A percentile compares a stretch with the other conserved stretches of the same genome.
phyloP scores from a whole-genome alignment of 2,329 filamentous ascomycete genomes.

The Fonsecaea pedrosoi region DNA sequence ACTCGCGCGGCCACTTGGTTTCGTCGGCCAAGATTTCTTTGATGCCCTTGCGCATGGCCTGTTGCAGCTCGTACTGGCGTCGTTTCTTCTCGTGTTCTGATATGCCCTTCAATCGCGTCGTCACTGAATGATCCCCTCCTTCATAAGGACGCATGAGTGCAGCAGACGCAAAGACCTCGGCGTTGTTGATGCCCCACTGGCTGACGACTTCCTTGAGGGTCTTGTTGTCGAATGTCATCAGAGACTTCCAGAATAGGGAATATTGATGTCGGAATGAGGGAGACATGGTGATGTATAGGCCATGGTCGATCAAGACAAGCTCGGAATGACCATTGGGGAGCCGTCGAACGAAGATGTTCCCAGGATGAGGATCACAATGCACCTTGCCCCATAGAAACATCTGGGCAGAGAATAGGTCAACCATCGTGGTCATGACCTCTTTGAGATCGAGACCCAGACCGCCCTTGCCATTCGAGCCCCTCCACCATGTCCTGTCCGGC shows the following conservation, averaged over 20 bases:
- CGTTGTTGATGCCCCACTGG: conserved; percentile 85
- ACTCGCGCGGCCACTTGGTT: conserved; percentile 85
- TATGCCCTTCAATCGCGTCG: conserved; percentile 63
- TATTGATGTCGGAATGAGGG: conserved; percentile 86
- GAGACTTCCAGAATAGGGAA: conserved; percentile 86
- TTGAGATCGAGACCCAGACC: conserved; percentile 82
- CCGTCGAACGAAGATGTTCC: conserved; percentile 94
- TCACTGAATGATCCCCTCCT: conserved; percentile 75
- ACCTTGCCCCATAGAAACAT: conserved; percentile 97
- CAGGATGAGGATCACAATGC: conserved; percentile 96
- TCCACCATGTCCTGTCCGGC: conserved; percentile 80
- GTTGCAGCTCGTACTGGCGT: conserved; percentile 79
- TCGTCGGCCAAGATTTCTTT: conserved; percentile 83
- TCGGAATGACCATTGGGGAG: conserved; percentile 82
- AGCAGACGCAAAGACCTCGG: conserved; percentile 89
- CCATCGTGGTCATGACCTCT: conserved; percentile 94
- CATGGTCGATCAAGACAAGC: conserved; percentile 95
- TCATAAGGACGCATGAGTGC: conserved; percentile 90
- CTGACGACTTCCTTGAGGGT: conserved; percentile 75
- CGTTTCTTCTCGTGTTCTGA: conserved; percentile 62
- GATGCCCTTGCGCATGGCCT: conserved; percentile 73
- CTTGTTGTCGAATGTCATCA: conserved; percentile 90
- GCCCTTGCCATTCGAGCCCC: conserved; percentile 72
- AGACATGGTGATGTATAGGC: conserved; percentile 90
- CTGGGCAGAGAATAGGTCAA: conserved; percentile 94